Evolutionary conservation across 495 filamentous ascomycete genomes (phyloP), one percentile per base, ranked within the genome.

Genomic region (Podospora anserina): DNA sequence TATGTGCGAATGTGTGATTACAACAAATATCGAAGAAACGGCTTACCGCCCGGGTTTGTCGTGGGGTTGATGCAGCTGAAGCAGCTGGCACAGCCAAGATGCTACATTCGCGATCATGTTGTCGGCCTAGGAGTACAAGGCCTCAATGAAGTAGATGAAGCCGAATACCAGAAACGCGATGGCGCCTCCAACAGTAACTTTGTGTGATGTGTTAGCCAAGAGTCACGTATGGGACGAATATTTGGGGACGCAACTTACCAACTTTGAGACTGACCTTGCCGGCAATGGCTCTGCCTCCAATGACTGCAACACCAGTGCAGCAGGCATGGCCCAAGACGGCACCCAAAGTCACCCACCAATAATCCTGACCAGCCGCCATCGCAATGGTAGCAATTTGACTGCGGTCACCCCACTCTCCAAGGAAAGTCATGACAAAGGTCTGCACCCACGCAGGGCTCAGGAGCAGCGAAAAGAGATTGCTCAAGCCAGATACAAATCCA

Each of bases 311-410:
- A 30, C 90, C 90, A 6, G 95, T 99, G 80, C 95, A 99, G 62
- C 92, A 85, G 30, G 87, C 89, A 78, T 99, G 95, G 54, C 96
- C 95, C 5, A 87, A 83, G 58, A 97, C 87, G 7, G 95, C 94
- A 64, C 95, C 95, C 65, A 93, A 82, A 4, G 93, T 97, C 18
- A 99, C 95, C 92, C 93, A 97, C 95, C 94, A 98, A 76, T 98
- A 98, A 76, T 98, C 96, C 80, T 96, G 92, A 3, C 95, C 95
- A 11, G 95, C 95, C 60, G 95, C 96, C 95, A 99, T 99, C 54
- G 95, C 95, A 75, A 99, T 97, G 63, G 95, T 99, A 18, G 95
- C 96, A 75, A 99, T 99, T 78, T 99, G 95, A 75, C 92, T 96
- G 68, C 95, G 89, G 75, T 99, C 95, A 61, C 95, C 95, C 95